Percentiles rank a stretch among this genome's conserved stretches.
Evolutionary conservation across 2,329 filamentous ascomycete genomes (phyloP).

Genomic region (Beauveria brongniartii): DNA sequence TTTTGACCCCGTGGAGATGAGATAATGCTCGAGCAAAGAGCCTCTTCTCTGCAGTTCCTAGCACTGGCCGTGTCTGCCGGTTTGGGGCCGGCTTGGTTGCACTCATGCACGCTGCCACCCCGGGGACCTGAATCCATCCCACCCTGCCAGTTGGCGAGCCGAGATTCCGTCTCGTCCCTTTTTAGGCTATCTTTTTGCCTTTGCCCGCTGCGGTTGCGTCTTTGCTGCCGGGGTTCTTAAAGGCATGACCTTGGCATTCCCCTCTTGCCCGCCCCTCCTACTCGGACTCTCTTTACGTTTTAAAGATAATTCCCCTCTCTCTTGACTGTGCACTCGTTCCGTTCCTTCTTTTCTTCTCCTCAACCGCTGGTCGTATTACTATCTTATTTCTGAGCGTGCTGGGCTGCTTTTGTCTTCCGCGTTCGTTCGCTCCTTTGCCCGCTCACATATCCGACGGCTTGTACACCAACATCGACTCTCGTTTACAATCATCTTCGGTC

Average conservation of each 20-base stretch:
- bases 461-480: conserved; percentile 27
- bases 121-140: not conserved
- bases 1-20: not conserved
- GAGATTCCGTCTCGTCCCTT: conserved; percentile 10
- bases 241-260: conserved; percentile 8
- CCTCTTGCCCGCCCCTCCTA: conserved; percentile 2
- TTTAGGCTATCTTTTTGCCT: not conserved
- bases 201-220: not conserved
- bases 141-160: not conserved
- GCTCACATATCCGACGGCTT: not conserved
- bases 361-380: conserved; percentile 21
- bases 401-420: conserved; percentile 27
- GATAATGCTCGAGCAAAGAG: not conserved
- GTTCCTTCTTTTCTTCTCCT: conserved; percentile 14
- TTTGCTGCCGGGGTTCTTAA: conserved; percentile 2
- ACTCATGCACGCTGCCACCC: not conserved
- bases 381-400: conserved; percentile 19
- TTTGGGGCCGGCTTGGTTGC: not conserved
- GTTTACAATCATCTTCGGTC: conserved; percentile 34
- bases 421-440: conserved; percentile 41
- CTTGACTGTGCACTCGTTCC: conserved; percentile 18
- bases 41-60: not conserved
- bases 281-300: conserved; percentile 8
- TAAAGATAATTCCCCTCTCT: conserved; percentile 10
- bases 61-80: not conserved